Base-by-base conservation (phyloP, 2,329 filamentous ascomycete genomes). In the Monosporascus cannonballus region DNA sequence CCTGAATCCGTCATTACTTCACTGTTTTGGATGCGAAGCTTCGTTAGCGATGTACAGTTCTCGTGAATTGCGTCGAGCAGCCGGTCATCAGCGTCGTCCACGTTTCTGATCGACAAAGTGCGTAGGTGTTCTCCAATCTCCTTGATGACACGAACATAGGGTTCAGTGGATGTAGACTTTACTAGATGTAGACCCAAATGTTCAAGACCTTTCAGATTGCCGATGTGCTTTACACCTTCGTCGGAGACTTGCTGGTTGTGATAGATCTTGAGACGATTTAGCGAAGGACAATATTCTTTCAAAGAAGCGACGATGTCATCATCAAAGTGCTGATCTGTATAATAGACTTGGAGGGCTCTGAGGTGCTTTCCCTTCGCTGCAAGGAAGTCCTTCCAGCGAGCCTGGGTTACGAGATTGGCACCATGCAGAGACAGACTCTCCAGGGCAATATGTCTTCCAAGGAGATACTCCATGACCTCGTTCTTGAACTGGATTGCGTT, bases 401-500 rank as follows among this genome's bases (percentile, higher is more conserved):
- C 74, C 55, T 94, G 85, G 9, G 86, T 85, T 17, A 97, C 75
- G 1, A 97, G 81, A 59, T 96, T 97, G 9, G 90, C 84, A 11
- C 90, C 89, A 57, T 94, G 86, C 0, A 97, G 77, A 57, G 90
- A 88, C 44, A 97, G 76, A 52, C 83, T 78, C 54, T 84, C 80
- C n/a, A 96, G 75, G 8, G 79, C 71, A 48, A 83, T 80, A 48
- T 87, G 79, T 47, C 89, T 87, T 51, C 84, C 84, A 20, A 89
- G 75, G 63, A 96, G 80, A 67, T 93, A 96, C 50, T 90, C 82
- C 69, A 96, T 79, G 42, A 91, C 87, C 39, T 78, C 77, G 63
- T 96, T 88, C 69, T 96, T 96, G 76, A 96, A 87, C 65, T 96
- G 92, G 48, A 94, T 89, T n/a, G 86, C 90, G 63, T 92, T 93